These are phyloP conservation scores for Tolypocladium nubicola DNA, from an alignment of 2,329 filamentous ascomycete genomes.

Conservation along the genomic window DNA sequence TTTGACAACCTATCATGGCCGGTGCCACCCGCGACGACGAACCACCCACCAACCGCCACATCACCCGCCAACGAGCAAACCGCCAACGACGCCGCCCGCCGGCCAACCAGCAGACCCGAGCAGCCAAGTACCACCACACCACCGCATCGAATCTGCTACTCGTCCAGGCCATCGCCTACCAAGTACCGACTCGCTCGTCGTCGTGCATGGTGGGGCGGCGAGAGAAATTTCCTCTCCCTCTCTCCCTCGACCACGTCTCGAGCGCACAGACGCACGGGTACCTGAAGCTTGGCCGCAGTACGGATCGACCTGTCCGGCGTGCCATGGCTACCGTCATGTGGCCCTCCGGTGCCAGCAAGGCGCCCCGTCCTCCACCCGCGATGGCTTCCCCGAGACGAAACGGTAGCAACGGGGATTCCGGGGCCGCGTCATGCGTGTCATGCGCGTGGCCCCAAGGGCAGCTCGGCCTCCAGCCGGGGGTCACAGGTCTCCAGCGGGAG, in stretches of 20 bases:
- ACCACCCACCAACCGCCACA: slow-evolving; percentile 3
- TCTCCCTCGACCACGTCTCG: not conserved
- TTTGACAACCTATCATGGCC: too few species aligned
- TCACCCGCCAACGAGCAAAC: not conserved
- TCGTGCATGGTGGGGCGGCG: not conserved
- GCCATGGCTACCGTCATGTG: not conserved
- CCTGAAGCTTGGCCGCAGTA: not conserved
- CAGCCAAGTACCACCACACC: not conserved
- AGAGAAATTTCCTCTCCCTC: not conserved
- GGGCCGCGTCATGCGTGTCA: not conserved
- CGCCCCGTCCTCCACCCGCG: too few species aligned
- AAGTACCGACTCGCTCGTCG: not conserved
- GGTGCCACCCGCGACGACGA: not conserved
- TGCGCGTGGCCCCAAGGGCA: not conserved
- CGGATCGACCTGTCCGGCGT: not conserved
- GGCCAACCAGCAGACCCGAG: not conserved
- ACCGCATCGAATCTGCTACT: not conserved
- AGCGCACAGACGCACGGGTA: not conserved
- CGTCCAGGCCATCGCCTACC: not conserved
- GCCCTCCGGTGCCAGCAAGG: not conserved
- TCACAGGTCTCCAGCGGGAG: not conserved
- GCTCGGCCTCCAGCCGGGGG: not conserved
- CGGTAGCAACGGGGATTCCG: not conserved
- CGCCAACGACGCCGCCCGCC: not conserved
- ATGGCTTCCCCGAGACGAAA: not conserved